Percentiles rank a stretch among this genome's conserved stretches.
Evolutionary conservation across 768 basidiomycete species (phyloP).

Genomic region (Boletus rubropictus): DNA sequence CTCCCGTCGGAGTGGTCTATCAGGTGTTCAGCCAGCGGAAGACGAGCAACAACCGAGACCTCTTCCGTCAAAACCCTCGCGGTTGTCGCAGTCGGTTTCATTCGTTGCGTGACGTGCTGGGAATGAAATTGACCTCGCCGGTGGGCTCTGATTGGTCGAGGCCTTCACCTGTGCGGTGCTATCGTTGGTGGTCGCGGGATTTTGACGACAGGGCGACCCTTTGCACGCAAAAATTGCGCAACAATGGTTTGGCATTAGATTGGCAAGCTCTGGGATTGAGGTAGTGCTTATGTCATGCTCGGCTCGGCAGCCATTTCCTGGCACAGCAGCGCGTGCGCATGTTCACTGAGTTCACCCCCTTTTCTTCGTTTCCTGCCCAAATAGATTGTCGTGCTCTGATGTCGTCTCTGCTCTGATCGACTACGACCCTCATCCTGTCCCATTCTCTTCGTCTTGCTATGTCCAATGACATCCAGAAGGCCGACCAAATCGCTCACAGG

Average conservation of each 20-base stretch:
- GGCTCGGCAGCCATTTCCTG: conserved; percentile 4
- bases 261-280: conserved; percentile 13
- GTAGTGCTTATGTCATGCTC: conserved; percentile 22
- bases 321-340: conserved; percentile 17
- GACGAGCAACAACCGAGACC: too few relatives aligned
- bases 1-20: too few relatives aligned
- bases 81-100: too few relatives aligned
- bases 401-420: conserved; percentile 25
- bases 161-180: too few relatives aligned
- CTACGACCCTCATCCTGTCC: conserved; percentile 3
- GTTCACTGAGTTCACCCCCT: conserved; percentile 17
- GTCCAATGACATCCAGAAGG: conserved; percentile 56
- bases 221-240: conserved; percentile 2
- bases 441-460: conserved; percentile 30
- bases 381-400: conserved; percentile 29
- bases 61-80: too few relatives aligned
- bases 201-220: not conserved
- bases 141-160: too few relatives aligned
- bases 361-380: conserved; percentile 6
- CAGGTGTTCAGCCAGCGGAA: too few relatives aligned
- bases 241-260: not conserved
- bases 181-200: too few relatives aligned
- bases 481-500: conserved; percentile 82
- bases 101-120: not conserved
- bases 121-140: not conserved